Percentiles rank a stretch among this genome's conserved stretches.
These are phyloP conservation scores for Aspergillus sp. DNA, from an alignment of 2,329 filamentous ascomycete genomes.

Conservation along the genomic window DNA sequence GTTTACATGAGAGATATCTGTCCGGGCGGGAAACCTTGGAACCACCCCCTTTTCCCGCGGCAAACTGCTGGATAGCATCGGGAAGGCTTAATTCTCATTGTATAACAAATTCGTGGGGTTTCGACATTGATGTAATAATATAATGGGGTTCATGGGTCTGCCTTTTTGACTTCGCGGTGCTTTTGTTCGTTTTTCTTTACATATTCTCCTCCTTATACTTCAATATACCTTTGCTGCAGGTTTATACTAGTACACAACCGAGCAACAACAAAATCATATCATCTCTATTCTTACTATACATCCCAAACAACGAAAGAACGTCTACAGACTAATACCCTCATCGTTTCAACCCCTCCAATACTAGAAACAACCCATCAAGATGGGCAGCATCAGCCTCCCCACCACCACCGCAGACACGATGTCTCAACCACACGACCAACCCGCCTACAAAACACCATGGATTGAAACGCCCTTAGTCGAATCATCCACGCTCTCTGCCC, in stretches of 20 bases:
- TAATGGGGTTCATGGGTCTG: constrained; percentile 18
- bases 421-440: neutral
- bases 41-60: constrained; percentile 31
- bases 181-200: constrained; percentile 4
- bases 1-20: constrained; percentile 17
- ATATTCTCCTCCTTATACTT: neutral
- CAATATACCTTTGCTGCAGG: neutral
- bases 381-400: constrained; percentile 35
- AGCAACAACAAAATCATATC: neutral
- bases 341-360: neutral
- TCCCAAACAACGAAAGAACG: neutral
- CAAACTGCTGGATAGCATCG: constrained; percentile 26
- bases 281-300: neutral
- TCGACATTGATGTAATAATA: constrained; percentile 20
- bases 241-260: neutral
- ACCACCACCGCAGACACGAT: constrained; percentile 20
- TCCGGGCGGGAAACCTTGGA: constrained; percentile 32
- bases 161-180: neutral
- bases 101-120: constrained; percentile 31
- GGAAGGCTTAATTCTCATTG: constrained; percentile 19
- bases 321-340: neutral
- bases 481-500: constrained; percentile 65
- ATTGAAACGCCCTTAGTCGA: constrained; percentile 70
- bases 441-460: constrained; percentile 55
- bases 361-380: constrained; percentile 17